Evolutionary conservation across 192 early-diverging fungal species (phyloP), one percentile per base, ranked within the genome.

Genomic region (Entomortierella chlamydospora): DNA sequence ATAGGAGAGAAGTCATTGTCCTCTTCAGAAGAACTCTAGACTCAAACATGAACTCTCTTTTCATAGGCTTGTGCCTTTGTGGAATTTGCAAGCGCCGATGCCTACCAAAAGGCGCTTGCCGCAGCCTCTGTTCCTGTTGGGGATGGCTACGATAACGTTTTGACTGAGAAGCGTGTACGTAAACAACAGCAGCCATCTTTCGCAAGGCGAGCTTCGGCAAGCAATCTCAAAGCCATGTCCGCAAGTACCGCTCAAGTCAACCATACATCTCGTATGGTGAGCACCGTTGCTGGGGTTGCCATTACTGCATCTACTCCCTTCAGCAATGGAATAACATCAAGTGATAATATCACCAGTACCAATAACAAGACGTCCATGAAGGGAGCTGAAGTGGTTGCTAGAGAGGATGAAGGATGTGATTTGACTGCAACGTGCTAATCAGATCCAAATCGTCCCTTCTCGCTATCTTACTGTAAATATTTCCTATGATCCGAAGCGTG

Each of bases 51-150:
- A 37, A 37, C 34, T 4, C 34, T 37, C 10, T 37, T 37, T 51
- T 25, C 22, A 30, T 29, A 64, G 60, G 77, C 68, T n/a, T 72
- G 65, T 34, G 83, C 83, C 1, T 84, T 80, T 42, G 62, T 84
- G 22, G 83, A 84, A 30, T 82, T 82, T 42, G 51, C 51, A 7
- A 71, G 52, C 26, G 50, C 80, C 33, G 71, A 84, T 20, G 73
- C 74, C 25, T 66, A 64, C 30, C 70, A 76, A 31, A 82, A 80
- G 53, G 80, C 83, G 8, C 33, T 84, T 12, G 61, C 70, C 18
- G 80, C 76, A 39, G 56, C 72, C 20, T 79, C 74, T 15, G 73
- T 81, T 11, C 57, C 52, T 28, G 62, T 84, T 4, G 68, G 76
- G 1, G 39, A 67, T 34, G 70, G 65, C 25, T 50, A 76, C 30